phyloP scores from a whole-genome alignment of 495 filamentous ascomycete genomes.

The Aspergillus hancockii region DNA sequence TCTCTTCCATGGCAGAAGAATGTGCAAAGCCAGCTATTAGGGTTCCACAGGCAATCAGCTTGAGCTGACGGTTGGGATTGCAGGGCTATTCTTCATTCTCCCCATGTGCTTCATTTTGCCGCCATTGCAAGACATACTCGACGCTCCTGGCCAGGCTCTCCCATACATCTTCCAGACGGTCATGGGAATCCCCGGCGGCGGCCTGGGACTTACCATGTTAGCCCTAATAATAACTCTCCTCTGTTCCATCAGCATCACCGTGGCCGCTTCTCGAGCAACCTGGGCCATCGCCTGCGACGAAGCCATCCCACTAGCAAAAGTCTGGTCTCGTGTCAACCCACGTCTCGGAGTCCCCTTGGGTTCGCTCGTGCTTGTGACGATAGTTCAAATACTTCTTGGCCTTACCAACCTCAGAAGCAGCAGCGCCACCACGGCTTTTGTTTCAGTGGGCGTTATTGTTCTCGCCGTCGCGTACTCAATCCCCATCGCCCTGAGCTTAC shows the following conservation, averaged over 20 bases:
- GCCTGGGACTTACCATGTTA: no score
- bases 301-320: slow-evolving; percentile 34
- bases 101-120: slow-evolving; percentile 49
- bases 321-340: slow-evolving; percentile 35
- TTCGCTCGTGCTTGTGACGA: slow-evolving; percentile 36
- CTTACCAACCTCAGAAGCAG: slow-evolving; percentile 65
- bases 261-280: slow-evolving; percentile 58
- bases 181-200: slow-evolving; percentile 47
- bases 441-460: slow-evolving; percentile 62
- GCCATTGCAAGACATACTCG: slow-evolving; percentile 42
- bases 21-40: slow-evolving; percentile 43
- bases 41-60: slow-evolving; percentile 47
- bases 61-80: slow-evolving; percentile 29
- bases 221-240: no score
- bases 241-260: slow-evolving; percentile 63
- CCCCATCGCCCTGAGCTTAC: slow-evolving; percentile 57
- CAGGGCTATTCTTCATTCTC: slow-evolving; percentile 32
- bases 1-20: slow-evolving; percentile 55
- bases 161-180: slow-evolving; percentile 50
- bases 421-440: slow-evolving; percentile 64
- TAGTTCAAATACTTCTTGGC: slow-evolving; percentile 51
- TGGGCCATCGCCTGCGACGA: slow-evolving; percentile 64
- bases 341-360: slow-evolving; percentile 38
- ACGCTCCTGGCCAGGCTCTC: slow-evolving; percentile 44
- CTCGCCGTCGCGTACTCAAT: slow-evolving; percentile 59